These are phyloP conservation scores for Argentina anserina DNA, from an alignment of 306 rosid genomes.

Conservation along the genomic window DNA sequence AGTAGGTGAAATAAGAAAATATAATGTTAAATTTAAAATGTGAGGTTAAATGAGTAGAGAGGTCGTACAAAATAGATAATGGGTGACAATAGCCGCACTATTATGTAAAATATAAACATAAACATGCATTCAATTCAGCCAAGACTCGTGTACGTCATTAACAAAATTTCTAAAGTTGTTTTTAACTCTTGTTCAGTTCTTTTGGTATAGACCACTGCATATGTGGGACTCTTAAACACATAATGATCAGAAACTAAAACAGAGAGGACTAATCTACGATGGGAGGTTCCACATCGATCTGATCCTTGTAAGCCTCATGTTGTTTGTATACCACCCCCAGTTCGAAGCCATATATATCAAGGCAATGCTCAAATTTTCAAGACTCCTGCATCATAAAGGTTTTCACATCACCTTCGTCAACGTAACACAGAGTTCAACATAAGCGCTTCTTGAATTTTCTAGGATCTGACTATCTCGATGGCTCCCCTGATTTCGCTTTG, in stretches of 20 bases:
- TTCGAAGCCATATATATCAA: slow-evolving; percentile 15
- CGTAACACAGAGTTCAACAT: slow-evolving; percentile 22
- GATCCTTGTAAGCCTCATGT: slow-evolving; percentile 14
- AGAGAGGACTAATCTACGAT: background rate
- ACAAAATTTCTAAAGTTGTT: too few species aligned
- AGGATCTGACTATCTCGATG: background rate
- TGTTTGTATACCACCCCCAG: slow-evolving; percentile 10
- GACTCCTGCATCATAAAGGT: slow-evolving; percentile 23
- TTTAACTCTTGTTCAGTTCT: too few species aligned
- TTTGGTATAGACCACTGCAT: too few species aligned
- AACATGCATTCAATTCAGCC: too few species aligned
- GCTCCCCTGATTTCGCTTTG: background rate
- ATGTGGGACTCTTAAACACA: too few species aligned
- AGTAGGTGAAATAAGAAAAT: too few species aligned
- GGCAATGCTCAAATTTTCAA: slow-evolving; percentile 19
- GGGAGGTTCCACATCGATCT: background rate
- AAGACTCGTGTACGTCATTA: too few species aligned
- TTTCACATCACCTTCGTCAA: slow-evolving; percentile 19
- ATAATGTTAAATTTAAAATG: too few species aligned
- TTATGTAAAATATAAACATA: too few species aligned
- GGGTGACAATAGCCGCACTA: too few species aligned
- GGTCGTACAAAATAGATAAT: too few species aligned
- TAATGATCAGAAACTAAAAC: background rate
- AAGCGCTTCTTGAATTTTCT: background rate
- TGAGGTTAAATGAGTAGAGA: too few species aligned